Evolutionary conservation across 164 flowering plant species (phyloP).

Genomic region (Stephania cephalantha): DNA sequence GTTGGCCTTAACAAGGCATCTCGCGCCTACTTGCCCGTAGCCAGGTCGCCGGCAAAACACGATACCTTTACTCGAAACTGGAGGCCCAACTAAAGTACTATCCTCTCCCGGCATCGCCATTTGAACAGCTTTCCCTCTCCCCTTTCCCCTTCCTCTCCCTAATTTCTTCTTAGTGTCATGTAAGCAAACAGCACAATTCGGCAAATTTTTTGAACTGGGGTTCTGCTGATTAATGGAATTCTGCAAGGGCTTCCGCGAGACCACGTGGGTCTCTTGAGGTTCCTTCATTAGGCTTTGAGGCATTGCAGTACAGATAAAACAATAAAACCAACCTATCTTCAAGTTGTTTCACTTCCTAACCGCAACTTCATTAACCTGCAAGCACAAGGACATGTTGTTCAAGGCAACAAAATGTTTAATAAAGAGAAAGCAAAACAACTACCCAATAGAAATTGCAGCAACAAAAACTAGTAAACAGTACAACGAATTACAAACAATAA

Average conservation of each 20-base stretch:
- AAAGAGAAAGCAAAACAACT: too few relatives aligned
- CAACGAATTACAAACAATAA: too few relatives aligned
- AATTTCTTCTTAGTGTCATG: slow-evolving; percentile 23
- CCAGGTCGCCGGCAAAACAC: slow-evolving; percentile 20
- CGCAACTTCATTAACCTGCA: not conserved
- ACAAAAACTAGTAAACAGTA: too few relatives aligned
- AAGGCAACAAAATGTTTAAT: not conserved
- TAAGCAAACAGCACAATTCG: slow-evolving; percentile 13
- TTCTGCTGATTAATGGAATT: slow-evolving; percentile 26
- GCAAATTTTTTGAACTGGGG: slow-evolving; percentile 8
- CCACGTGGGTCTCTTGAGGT: slow-evolving; percentile 27
- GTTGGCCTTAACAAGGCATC: slow-evolving; percentile 18
- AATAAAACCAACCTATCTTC: slow-evolving; percentile 1
- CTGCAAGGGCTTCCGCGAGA: slow-evolving; percentile 31
- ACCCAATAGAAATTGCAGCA: not conserved
- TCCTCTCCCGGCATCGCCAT: slow-evolving; percentile 14
- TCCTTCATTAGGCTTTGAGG: slow-evolving; percentile 34
- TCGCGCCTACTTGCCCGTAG: slow-evolving; percentile 9
- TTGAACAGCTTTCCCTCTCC: slow-evolving; percentile 24
- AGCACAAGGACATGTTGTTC: not conserved
- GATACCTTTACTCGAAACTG: slow-evolving; percentile 25
- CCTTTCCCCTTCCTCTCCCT: slow-evolving; percentile 26
- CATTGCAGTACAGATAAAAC: slow-evolving; percentile 20
- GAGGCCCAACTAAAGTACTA: slow-evolving; percentile 16
- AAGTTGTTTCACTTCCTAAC: slow-evolving; percentile 7